phyloP scores from a whole-genome alignment of 1,139 yeast species.

The Sugiyamaella sp. region DNA sequence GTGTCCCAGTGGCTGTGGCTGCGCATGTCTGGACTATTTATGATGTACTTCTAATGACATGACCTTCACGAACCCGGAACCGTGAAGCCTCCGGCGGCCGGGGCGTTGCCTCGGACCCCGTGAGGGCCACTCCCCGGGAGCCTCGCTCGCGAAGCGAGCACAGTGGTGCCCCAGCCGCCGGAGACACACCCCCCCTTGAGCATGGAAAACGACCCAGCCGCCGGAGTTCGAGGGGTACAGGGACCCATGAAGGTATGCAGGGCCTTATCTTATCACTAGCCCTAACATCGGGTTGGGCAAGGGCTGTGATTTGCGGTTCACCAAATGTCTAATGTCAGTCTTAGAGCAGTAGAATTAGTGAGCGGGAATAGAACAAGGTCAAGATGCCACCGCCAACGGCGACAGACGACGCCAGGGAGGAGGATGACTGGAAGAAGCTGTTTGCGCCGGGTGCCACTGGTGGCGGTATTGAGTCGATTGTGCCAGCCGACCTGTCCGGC shows the following conservation, averaged over 20 bases:
- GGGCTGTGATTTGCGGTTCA: neutral
- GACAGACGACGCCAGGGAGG: slow-evolving; percentile 29
- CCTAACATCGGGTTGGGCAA: neutral
- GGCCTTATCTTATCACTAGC: neutral
- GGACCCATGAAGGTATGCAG: neutral
- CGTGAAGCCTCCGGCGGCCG: too few species aligned
- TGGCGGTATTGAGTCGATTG: slow-evolving; percentile 29
- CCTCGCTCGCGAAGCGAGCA: too few species aligned
- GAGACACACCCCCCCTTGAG: too few species aligned
- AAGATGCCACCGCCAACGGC: slow-evolving; percentile 18
- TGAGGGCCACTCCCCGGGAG: too few species aligned
- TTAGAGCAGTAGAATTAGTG: neutral
- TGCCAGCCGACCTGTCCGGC: slow-evolving; percentile 38
- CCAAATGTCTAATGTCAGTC: neutral
- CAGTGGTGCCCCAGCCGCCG: too few species aligned
- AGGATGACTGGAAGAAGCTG: slow-evolving; percentile 35
- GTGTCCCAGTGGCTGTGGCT: slow-evolving; percentile 93
- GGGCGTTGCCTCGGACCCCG: too few species aligned
- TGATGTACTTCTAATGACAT: neutral
- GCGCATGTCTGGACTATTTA: slow-evolving; percentile 41
- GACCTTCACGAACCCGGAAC: too few species aligned
- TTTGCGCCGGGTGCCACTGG: slow-evolving; percentile 32
- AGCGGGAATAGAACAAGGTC: too few species aligned
- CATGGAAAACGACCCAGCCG: slow-evolving; percentile 2
- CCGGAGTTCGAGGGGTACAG: neutral